Base-by-base conservation (phyloP, 805 yeast genomes). In the Yamadazyma kitorensis region DNA sequence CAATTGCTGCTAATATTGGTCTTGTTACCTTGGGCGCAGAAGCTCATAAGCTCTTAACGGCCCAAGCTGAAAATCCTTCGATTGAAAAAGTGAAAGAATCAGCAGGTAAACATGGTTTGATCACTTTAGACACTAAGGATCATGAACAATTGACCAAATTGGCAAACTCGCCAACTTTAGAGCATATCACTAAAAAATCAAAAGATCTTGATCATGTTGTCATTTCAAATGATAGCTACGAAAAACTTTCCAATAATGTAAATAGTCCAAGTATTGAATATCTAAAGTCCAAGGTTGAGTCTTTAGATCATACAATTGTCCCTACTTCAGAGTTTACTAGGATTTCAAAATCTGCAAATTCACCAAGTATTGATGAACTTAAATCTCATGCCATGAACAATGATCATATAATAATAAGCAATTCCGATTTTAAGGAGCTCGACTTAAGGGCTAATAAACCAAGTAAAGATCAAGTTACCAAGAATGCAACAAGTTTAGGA, bases 301-400 rank as follows among this genome's bases (percentile, higher is more conserved):
- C 19, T 8, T 9, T 25, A 10, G 40, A 34, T 25, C 26, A 29
- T 26, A 22, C 24, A 4, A 24, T 41, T 8, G 24, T 46, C 3
- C 13, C 32, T 2, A 32, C 36, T 2, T 19, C 24, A 9, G 44
- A 44, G 8, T 37, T 7, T 12, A 12, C 13, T 6, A 23, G 10
- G 11, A 6, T 25, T 10, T 6, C 7, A 11, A 7, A 10, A 10
- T 8, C 14, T 25, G 47, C 32, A 4, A 35, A 50, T 6, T 36
- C 36, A 3, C 68, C 70, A 7, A 23, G 52, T 15, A 8, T 48
- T 4, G 59, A 55, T 1, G 46, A 51, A 24, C 31, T 70, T 24
- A 43, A 39, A 17, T 36, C 33, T 8, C 47, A 54, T 18, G 61
- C 64, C 0, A 20, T 18, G 3, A 31, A 33, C 2, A 34, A 33